A percentile compares a stretch with the other conserved stretches of the same genome.
phyloP scores from a whole-genome alignment of 805 yeast species.

The Wickerhamomyces canadensis region DNA sequence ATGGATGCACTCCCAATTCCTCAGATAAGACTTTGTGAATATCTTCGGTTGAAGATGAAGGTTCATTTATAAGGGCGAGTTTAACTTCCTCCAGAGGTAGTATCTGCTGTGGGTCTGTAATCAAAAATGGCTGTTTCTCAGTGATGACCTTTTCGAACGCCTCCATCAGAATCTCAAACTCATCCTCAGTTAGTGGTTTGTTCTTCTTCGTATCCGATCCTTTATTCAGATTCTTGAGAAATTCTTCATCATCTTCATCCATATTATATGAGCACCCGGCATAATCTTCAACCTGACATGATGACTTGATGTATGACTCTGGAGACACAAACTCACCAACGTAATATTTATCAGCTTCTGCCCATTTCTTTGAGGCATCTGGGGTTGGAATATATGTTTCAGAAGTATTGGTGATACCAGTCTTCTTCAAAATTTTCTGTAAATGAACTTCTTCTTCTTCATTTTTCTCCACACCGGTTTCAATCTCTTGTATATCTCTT shows the following conservation, averaged over 20 bases:
- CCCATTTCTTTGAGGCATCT: conserved; percentile 83
- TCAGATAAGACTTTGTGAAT: conserved; percentile 53
- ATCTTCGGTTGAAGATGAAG: conserved; percentile 45
- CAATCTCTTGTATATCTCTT: conserved; percentile 83
- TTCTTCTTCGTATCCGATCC: conserved; percentile 17
- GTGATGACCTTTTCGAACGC: conserved; percentile 67
- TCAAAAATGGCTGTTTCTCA: conserved; percentile 81
- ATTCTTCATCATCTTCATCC: conserved; percentile 84
- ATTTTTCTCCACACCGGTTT: conserved; percentile 96
- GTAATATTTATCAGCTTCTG: conserved; percentile 70
- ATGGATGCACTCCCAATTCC: conserved; percentile 49
- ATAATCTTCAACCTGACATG: conserved; percentile 95
- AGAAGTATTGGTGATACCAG: conserved; percentile 56
- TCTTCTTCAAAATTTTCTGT: conserved; percentile 83
- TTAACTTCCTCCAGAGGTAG: conserved; percentile 65
- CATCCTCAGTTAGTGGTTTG: conserved; percentile 61
- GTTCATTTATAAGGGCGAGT: conserved; percentile 38
- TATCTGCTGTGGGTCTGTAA: conserved; percentile 79
- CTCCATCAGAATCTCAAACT: conserved; percentile 75
- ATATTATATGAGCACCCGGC: conserved; percentile 79
- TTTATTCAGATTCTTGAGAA: conserved; percentile 41
- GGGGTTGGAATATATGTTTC: conserved; percentile 86
- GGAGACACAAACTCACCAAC: conserved; percentile 64
- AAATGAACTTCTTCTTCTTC: conserved; percentile 97
- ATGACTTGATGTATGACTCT: conserved; percentile 74